Percentiles rank a stretch among this genome's conserved stretches.
Conservation (phyloP, 805 yeast genomes). For the Gaillardinia entomophila region DNA sequence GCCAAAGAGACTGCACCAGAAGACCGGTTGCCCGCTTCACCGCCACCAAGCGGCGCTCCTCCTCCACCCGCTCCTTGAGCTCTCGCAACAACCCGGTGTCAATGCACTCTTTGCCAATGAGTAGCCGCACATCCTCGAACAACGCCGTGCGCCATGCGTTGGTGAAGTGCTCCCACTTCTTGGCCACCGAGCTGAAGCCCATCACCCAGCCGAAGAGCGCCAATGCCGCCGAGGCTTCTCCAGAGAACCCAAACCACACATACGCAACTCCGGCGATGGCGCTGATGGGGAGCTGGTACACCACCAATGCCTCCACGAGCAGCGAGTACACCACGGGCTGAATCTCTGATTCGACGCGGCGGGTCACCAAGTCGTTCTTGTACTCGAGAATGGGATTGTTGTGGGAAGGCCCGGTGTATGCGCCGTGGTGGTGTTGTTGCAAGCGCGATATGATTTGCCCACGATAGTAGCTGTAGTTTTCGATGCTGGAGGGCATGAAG, state of each 20-base stretch:
- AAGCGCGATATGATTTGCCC: slow-evolving; percentile 30
- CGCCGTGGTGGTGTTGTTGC: slow-evolving; percentile 19
- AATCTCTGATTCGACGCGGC: slow-evolving; percentile 23
- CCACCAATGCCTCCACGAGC: slow-evolving; percentile 22
- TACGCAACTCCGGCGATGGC: slow-evolving; percentile 24
- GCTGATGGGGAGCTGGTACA: slow-evolving; percentile 34
- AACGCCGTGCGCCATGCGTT: slow-evolving; percentile 21
- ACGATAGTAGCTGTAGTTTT: slow-evolving; percentile 28
- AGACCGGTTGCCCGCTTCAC: too few relatives aligned
- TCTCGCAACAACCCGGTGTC: slow-evolving; percentile 34
- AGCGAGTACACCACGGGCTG: slow-evolving; percentile 31
- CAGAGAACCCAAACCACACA: slow-evolving; percentile 26
- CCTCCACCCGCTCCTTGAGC: slow-evolving; percentile 18
- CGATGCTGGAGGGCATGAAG: slow-evolving; percentile 36
- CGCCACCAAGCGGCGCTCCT: slow-evolving; percentile 5
- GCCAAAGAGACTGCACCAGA: too few relatives aligned
- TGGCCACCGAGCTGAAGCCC: slow-evolving; percentile 37
- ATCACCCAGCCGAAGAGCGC: slow-evolving; percentile 32
- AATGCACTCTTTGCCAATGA: slow-evolving; percentile 28
- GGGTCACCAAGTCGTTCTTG: slow-evolving; percentile 25
- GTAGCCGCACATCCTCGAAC: slow-evolving; percentile 31
- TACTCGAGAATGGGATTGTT: slow-evolving; percentile 24
- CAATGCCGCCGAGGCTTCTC: slow-evolving; percentile 28
- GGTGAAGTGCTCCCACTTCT: slow-evolving; percentile 27
- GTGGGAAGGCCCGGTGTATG: slow-evolving; percentile 7